Conservation (phyloP, 768 basidiomycete genomes). For the Sarcodon aspratus region DNA sequence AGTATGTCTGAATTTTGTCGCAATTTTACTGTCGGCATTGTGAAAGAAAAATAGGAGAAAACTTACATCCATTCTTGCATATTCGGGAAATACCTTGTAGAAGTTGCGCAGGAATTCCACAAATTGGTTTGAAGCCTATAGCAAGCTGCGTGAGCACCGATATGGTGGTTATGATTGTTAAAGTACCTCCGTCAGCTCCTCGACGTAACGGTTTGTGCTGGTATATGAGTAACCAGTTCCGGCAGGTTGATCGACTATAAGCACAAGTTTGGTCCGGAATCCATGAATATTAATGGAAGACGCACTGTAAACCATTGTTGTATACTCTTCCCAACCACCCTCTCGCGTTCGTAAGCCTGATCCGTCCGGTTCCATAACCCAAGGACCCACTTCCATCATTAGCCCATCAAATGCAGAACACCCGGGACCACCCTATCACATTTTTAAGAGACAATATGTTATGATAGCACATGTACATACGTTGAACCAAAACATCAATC, state of each 20-base stretch:
- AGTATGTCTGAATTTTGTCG: constrained; percentile 86
- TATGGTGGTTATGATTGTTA: background rate
- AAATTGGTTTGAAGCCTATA: constrained; percentile 65
- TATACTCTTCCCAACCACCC: constrained; percentile 97
- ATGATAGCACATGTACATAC: constrained; percentile 32
- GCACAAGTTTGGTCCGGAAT: too few relatives aligned
- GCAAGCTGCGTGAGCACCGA: constrained; percentile 3
- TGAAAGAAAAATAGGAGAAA: constrained; percentile 1
- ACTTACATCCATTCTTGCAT: constrained; percentile 67
- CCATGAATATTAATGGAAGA: constrained; percentile 7
- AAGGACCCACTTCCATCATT: constrained; percentile 98
- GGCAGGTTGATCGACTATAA: constrained; percentile 94
- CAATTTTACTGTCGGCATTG: background rate
- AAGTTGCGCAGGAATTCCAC: constrained; percentile 81
- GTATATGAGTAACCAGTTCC: constrained; percentile 93
- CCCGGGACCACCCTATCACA: constrained; percentile 78
- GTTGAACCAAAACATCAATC: constrained; percentile 96
- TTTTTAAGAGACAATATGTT: background rate
- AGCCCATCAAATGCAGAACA: constrained; percentile 96
- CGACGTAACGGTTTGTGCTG: constrained; percentile 75
- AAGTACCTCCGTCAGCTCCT: constrained; percentile 58
- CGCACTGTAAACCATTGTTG: constrained; percentile 86
- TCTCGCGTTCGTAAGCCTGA: constrained; percentile 54
- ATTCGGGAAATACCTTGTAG: constrained; percentile 87
- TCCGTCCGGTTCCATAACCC: constrained; percentile 64